These are phyloP conservation scores for Teunomyces tritomae DNA, from an alignment of 805 yeast species.

Conservation along the genomic window DNA sequence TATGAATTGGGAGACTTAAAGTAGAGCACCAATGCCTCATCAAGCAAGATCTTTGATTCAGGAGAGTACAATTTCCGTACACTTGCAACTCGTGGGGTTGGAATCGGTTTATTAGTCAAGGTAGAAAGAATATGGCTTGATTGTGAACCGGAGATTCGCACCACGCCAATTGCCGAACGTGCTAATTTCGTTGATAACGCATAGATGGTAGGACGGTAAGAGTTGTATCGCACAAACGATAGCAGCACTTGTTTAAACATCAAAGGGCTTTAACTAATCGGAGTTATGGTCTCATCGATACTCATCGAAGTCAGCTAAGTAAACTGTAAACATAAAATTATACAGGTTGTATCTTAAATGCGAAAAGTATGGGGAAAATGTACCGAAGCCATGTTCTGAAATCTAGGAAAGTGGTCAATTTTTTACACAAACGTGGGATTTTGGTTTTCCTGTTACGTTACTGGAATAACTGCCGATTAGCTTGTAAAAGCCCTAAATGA, in stretches of 20 bases:
- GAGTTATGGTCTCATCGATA: neutral
- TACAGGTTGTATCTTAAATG: too few species aligned
- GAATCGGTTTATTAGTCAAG: conserved; percentile 44
- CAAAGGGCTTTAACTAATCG: neutral
- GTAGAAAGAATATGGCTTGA: conserved; percentile 43
- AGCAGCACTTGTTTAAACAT: neutral
- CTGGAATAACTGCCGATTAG: too few species aligned
- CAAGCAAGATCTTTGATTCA: conserved; percentile 46
- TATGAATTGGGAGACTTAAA: conserved; percentile 76
- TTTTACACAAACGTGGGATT: too few species aligned
- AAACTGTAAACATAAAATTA: too few species aligned
- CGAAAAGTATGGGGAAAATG: too few species aligned
- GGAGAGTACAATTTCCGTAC: conserved; percentile 57
- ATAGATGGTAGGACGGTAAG: conserved; percentile 67
- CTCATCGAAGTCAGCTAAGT: too few species aligned
- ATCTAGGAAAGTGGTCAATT: too few species aligned
- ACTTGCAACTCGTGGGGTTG: conserved; percentile 53
- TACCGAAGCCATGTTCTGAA: too few species aligned
- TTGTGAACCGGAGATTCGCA: conserved; percentile 77
- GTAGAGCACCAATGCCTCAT: conserved; percentile 69
- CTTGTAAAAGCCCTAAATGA: too few species aligned
- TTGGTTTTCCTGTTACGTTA: too few species aligned
- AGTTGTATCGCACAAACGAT: neutral
- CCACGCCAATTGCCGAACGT: conserved; percentile 81
- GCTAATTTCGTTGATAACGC: conserved; percentile 86